Conservation (phyloP, 352 stramenopile genomes). For the Globisporangium cylindrosporum region DNA sequence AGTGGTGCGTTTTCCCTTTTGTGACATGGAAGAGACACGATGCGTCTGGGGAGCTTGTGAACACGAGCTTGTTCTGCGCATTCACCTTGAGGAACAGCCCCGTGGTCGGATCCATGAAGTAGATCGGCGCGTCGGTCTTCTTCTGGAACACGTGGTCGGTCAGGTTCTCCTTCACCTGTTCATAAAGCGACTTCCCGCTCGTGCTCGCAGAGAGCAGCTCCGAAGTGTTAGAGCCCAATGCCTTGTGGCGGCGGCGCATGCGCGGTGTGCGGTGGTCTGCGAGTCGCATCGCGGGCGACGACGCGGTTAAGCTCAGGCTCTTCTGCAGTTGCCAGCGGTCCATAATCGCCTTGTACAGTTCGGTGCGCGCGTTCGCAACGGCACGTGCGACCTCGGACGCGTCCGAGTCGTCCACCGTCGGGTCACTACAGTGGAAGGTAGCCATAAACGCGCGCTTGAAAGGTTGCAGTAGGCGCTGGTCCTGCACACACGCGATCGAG, state of each 20-base stretch:
- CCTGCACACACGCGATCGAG: slow-evolving; percentile 38
- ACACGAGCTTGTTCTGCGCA: slow-evolving; percentile 61
- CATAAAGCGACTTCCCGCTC: slow-evolving; percentile 62
- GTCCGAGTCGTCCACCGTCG: slow-evolving; percentile 17
- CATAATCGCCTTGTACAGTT: slow-evolving; percentile 44
- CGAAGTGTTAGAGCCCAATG: slow-evolving; percentile 23
- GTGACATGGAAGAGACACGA: slow-evolving; percentile 77
- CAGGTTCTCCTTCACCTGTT: slow-evolving; percentile 55
- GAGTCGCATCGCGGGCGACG: slow-evolving; percentile 23
- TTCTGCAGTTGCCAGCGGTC: slow-evolving; percentile 36
- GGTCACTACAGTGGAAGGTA: slow-evolving; percentile 10
- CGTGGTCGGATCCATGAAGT: slow-evolving; percentile 61
- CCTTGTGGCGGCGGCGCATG: not conserved
- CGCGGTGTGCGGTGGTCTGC: slow-evolving; percentile 5
- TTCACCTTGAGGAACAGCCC: slow-evolving; percentile 56
- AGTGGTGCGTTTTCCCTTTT: slow-evolving; percentile 74
- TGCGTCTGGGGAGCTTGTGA: slow-evolving; percentile 53
- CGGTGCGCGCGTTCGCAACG: slow-evolving; percentile 25
- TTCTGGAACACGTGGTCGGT: slow-evolving; percentile 51
- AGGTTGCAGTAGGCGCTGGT: slow-evolving; percentile 33
- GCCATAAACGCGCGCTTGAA: slow-evolving; percentile 27
- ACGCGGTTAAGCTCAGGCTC: not conserved
- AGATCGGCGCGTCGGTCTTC: slow-evolving; percentile 50
- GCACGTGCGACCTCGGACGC: slow-evolving; percentile 6
- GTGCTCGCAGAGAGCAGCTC: slow-evolving; percentile 37